Base-by-base conservation (phyloP, 1,284 basidiomycete genomes). In the Trametes pubescens region DNA sequence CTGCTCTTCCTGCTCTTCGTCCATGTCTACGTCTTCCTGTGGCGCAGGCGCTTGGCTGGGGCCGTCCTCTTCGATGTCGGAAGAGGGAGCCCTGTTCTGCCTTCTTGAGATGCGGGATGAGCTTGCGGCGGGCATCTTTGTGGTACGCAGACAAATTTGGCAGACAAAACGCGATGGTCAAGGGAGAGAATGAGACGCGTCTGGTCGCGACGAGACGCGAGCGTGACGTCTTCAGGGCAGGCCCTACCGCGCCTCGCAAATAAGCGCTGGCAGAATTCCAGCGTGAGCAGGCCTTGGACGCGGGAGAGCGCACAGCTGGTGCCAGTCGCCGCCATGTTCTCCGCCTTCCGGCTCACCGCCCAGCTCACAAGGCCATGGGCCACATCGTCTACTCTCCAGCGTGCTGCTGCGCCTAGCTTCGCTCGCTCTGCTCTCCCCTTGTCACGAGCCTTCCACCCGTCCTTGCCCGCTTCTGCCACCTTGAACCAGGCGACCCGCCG, bases 401-500 rank as follows among this genome's bases (percentile, higher is more conserved):
- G 59, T 32, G 35, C 47, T 26, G 37, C 64, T 18, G 16, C 57
- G 29, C 66, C 63, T 59, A 64, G 63, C 52, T 59, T 57, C 24
- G 32, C 59, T 14, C 62, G 66, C 46, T 35, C 58, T 44, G 52
- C 68, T 44, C 51, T 61, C 57, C 26, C 62, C 55, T n/a, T 64
- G 70, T 29, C 70, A 40, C 86, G 88, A 64, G 74, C 82, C 11
- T 94, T 96, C 78, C 90, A 92, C 64, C 77, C 86, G 7, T 85
- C 92, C 21, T 79, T 86, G 0, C 78, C 83, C 14, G 73, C 85
- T 4, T 77, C 80, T 61, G 83, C 84, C 48, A 96, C 95, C 0
- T 85, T 96, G 70, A 95, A 95, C 79, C 94, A 96, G 77, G 86
- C 91, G 5, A 92, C 91, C 79, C 82, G 84, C 34, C 82, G 88